Percentiles rank a stretch among this genome's conserved stretches.
phyloP scores from a whole-genome alignment of 805 yeast species.

The Candida krabiensis region DNA sequence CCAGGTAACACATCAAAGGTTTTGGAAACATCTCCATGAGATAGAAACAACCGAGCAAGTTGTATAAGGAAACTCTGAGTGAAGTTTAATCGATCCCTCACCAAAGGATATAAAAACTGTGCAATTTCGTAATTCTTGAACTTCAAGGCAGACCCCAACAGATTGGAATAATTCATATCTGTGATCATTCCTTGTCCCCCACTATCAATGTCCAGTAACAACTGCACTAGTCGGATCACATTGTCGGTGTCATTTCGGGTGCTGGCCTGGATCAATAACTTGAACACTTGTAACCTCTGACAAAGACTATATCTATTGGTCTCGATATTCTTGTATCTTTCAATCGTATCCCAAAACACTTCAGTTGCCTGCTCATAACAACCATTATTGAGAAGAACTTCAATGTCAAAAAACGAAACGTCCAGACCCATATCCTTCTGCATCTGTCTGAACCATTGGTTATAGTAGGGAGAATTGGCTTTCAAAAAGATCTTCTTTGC shows the following conservation, averaged over 20 bases:
- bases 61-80: slow-evolving; percentile 9
- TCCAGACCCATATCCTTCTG: slow-evolving; percentile 9
- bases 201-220: slow-evolving; percentile 1
- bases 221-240: slow-evolving; percentile 11
- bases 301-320: slow-evolving; percentile 1
- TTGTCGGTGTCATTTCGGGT: slow-evolving; percentile 22
- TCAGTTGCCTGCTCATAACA: slow-evolving; percentile 26
- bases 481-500: slow-evolving; percentile 15
- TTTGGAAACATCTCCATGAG: slow-evolving; percentile 7
- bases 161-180: slow-evolving; percentile 10
- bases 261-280: slow-evolving; percentile 20
- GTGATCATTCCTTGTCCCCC: slow-evolving; percentile 3
- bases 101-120: slow-evolving; percentile 2
- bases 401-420: slow-evolving; percentile 18
- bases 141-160: slow-evolving; percentile 14
- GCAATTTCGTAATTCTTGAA: slow-evolving; percentile 6
- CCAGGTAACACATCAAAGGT: slow-evolving; percentile 9
- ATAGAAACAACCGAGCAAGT: slow-evolving; percentile 10
- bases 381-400: slow-evolving; percentile 13
- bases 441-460: slow-evolving; percentile 12
- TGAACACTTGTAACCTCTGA: slow-evolving; percentile 10
- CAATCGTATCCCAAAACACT: slow-evolving; percentile 17
- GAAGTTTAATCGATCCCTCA: slow-evolving; percentile 4
- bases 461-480: slow-evolving; percentile 8
- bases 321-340: neutral